phyloP scores from a whole-genome alignment of 1,284 basidiomycete genomes.

The Schizophyllum commune region DNA sequence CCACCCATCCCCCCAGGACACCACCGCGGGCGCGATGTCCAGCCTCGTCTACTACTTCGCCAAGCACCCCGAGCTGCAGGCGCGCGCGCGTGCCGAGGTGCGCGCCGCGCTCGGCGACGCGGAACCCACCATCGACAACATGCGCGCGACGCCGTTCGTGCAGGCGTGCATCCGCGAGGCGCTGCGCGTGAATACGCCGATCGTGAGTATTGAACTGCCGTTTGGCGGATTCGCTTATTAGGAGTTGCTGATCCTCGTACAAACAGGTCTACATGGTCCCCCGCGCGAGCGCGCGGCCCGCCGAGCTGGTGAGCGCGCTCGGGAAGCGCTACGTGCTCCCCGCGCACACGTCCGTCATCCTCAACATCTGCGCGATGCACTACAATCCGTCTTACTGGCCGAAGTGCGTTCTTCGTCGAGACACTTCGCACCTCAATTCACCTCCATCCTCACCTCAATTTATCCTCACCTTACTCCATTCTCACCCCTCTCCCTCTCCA shows the following conservation, averaged over 20 bases:
- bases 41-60: constrained; percentile 24
- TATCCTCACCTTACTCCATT: no score
- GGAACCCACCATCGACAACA: constrained; percentile 19
- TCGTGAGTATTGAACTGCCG: constrained; percentile 5
- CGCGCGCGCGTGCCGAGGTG: constrained; percentile 20
- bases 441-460: no score
- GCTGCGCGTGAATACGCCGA: constrained; percentile 25
- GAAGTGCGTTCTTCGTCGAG: background rate
- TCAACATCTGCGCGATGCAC: constrained; percentile 23
- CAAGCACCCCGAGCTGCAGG: constrained; percentile 21
- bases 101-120: constrained; percentile 11
- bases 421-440: no score
- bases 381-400: constrained; percentile 18
- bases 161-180: constrained; percentile 26
- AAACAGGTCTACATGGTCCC: constrained; percentile 17
- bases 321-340: constrained; percentile 10
- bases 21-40: constrained; percentile 24
- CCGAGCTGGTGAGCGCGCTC: constrained; percentile 11
- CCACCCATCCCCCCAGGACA: constrained; percentile 17
- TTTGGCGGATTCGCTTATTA: background rate
- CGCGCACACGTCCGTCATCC: constrained; percentile 16
- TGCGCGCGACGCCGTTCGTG: constrained; percentile 18
- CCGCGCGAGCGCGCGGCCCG: constrained; percentile 14
- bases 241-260: background rate
- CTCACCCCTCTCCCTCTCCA: background rate